These are phyloP conservation scores for Picochlorum sp. DNA, from an alignment of 139 green algal species.

Conservation along the genomic window DNA sequence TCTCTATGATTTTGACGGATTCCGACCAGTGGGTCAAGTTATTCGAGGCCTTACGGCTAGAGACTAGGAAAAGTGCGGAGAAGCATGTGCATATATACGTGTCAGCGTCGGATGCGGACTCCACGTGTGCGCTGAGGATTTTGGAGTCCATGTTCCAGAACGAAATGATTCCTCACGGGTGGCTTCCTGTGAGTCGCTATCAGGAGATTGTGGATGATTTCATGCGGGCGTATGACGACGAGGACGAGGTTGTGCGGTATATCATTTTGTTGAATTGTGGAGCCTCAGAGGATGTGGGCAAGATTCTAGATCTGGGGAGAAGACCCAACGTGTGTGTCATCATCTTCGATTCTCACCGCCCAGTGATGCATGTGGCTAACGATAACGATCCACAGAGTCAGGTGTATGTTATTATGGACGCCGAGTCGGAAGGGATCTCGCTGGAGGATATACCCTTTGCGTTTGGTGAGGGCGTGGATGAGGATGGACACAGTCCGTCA, in stretches of 20 bases:
- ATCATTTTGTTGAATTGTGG: slow-evolving; percentile 81
- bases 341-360: slow-evolving; percentile 72
- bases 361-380: slow-evolving; percentile 36
- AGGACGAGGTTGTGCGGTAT: background rate
- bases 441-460: slow-evolving; percentile 22
- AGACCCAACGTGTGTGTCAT: slow-evolving; percentile 48
- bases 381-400: slow-evolving; percentile 3
- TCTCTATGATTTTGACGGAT: slow-evolving; percentile 11
- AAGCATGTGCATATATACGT: slow-evolving; percentile 55
- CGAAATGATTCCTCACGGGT: slow-evolving; percentile 30
- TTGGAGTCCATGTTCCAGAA: slow-evolving; percentile 44
- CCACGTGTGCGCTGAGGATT: slow-evolving; percentile 52
- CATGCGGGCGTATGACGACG: slow-evolving; percentile 1
- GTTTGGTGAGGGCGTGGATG: slow-evolving; percentile 29
- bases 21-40: slow-evolving; percentile 18
- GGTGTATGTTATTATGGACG: slow-evolving; percentile 27
- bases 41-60: slow-evolving; percentile 43
- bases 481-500: slow-evolving; percentile 33
- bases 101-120: slow-evolving; percentile 56
- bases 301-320: slow-evolving; percentile 26
- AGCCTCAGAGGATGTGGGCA: slow-evolving; percentile 50
- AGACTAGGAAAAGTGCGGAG: slow-evolving; percentile 47
- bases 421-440: slow-evolving; percentile 4
- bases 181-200: slow-evolving; percentile 27
- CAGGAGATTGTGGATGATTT: slow-evolving; percentile 25